Evolutionary conservation across 148 eudicot genomes (phyloP), one percentile per base, ranked within the genome.

Genomic region (Mesembryanthemum crystallinum): DNA sequence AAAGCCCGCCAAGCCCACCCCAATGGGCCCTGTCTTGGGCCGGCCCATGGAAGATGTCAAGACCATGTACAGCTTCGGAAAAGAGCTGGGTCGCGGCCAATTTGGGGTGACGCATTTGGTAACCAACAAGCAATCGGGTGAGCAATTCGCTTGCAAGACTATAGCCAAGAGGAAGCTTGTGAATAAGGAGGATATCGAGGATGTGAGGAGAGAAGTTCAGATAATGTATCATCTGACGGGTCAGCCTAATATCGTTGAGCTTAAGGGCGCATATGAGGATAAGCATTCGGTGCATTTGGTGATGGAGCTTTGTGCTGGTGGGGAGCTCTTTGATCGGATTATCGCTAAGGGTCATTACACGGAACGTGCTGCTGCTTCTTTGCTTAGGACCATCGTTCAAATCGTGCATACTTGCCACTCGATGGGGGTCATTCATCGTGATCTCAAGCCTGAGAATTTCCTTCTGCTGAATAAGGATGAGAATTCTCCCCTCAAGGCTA

Each of bases 301-400:
- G 6, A 93, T 91, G 98, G 98, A 93, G 84, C 84, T 93, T 77
- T 93, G 98, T 54, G 98, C 97, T 13, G 98, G 98, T 30, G 98
- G 98, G 30, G 98, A 93, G 87, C 88, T 93, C 8, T 93, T 93
- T 59, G 98, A 91, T 65, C 87, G 97, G 13, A 93, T 93, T 47
- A 91, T 93, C 52, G 92, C 98, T 7, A 91, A 87, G 80, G 98
- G 98, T 37, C 97, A 93, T 70, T 93, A 87, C 74, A 88, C 98
- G 0, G 98, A 93, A 69, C 81, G 94, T 25, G 98, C 92, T 25
- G 98, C 97, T 5, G 98, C 98, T 18, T 83, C 88, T 20, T 78
- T 93, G 85, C 75, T 93, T 76, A 85, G 98, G 83, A 93, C 98
- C 5, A 91, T 93, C 59, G 97, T 93, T 37, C 94, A 93, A 73